Evolutionary conservation across 805 yeast species (phyloP).

Genomic region (Metschnikowia bowlesiae): DNA sequence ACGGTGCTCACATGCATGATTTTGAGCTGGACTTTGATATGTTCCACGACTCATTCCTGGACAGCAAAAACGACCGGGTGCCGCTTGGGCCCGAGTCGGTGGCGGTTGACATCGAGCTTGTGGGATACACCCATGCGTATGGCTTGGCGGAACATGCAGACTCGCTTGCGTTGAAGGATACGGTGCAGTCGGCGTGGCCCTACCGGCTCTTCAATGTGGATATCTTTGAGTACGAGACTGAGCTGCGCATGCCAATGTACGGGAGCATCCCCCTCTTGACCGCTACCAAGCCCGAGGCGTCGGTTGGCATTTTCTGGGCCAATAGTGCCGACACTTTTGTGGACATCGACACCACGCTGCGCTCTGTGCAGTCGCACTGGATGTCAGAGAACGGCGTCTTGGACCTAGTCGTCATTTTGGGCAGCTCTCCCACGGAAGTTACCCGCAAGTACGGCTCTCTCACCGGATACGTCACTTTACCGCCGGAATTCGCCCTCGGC

Average conservation of each 20-base stretch:
- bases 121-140: conserved; percentile 58
- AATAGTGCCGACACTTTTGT: conserved; percentile 91
- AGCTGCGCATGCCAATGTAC: conserved; percentile 86
- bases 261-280: conserved; percentile 90
- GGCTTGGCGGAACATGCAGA: conserved; percentile 99
- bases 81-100: conserved; percentile 89
- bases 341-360: conserved; percentile 50
- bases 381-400: conserved; percentile 85
- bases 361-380: conserved; percentile 69
- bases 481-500: conserved; percentile 75
- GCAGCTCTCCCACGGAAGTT: conserved; percentile 51
- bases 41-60: conserved; percentile 69
- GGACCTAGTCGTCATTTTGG: conserved; percentile 69
- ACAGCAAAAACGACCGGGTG: conserved; percentile 57
- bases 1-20: conserved; percentile 26
- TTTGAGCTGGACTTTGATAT: conserved; percentile 63
- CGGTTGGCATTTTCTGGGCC: conserved; percentile 85
- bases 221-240: conserved; percentile 85
- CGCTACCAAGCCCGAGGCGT: conserved; percentile 52
- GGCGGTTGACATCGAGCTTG: conserved; percentile 70
- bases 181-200: conserved; percentile 55
- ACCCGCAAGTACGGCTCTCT: conserved; percentile 58
- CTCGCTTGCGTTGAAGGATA: conserved; percentile 66
- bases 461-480: conserved; percentile 71
- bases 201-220: conserved; percentile 90